A percentile compares a stretch with the other conserved stretches of the same genome.
These are phyloP conservation scores for Fusarium bactridioides DNA, from an alignment of 2,329 filamentous ascomycete species.

Conservation along the genomic window DNA sequence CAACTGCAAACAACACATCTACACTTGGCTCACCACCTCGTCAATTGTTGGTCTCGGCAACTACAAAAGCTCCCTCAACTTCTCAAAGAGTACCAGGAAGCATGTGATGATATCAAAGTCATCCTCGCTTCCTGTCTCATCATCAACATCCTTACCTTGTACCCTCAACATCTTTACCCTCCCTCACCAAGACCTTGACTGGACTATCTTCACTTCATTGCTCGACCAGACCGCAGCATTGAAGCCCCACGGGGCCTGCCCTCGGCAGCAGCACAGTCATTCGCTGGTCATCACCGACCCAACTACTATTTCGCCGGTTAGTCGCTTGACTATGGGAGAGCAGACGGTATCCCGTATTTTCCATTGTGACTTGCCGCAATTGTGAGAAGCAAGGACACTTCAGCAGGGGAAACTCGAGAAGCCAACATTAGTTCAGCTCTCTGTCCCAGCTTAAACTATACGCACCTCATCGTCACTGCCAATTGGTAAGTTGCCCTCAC, in stretches of 20 bases:
- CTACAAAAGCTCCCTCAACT: slow-evolving; percentile 55
- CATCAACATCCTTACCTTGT: not conserved
- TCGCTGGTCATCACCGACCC: not conserved
- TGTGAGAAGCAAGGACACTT: slow-evolving; percentile 70
- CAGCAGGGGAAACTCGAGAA: slow-evolving; percentile 72
- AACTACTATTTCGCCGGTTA: not conserved
- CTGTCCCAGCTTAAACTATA: slow-evolving; percentile 62
- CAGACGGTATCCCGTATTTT: not conserved
- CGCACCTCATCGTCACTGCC: not conserved
- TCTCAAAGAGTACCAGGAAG: slow-evolving; percentile 58
- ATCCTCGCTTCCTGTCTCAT: slow-evolving; percentile 19
- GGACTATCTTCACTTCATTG: no score
- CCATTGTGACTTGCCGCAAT: slow-evolving; percentile 61
- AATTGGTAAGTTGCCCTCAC: not conserved
- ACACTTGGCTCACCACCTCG: not conserved
- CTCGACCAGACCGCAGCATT: no score
- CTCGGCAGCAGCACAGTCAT: not conserved
- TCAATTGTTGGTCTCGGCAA: not conserved
- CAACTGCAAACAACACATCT: not conserved
- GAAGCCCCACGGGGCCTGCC: not conserved
- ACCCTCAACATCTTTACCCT: no score
- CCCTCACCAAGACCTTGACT: no score
- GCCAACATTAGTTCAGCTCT: slow-evolving; percentile 63
- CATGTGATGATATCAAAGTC: slow-evolving; percentile 62
- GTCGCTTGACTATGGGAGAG: not conserved